These are phyloP conservation scores for Chiua virens DNA, from an alignment of 768 basidiomycete species.

Conservation along the genomic window DNA sequence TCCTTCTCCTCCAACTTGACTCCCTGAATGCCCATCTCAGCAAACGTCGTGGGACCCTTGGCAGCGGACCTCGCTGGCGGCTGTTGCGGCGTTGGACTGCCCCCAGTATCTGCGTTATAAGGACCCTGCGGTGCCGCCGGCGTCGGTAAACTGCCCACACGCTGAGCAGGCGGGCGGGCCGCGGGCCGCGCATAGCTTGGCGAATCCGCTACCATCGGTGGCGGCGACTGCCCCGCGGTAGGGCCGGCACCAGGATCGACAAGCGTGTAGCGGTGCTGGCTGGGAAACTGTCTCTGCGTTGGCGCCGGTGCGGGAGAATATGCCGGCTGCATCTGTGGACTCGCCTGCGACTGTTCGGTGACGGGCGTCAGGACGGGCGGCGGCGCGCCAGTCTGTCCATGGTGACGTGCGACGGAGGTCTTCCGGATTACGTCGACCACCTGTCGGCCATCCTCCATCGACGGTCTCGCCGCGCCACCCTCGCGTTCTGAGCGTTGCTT, in stretches of 20 bases:
- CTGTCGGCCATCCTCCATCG: constrained; percentile 37
- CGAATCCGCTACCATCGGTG: constrained; percentile 13
- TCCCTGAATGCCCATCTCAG: constrained; percentile 89
- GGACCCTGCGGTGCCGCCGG: constrained; percentile 11
- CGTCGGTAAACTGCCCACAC: constrained; percentile 19
- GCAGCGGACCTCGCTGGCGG: constrained; percentile 5
- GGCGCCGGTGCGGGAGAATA: not conserved
- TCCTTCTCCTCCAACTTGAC: constrained; percentile 78
- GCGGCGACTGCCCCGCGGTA: constrained; percentile 7
- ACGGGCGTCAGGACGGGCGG: constrained; percentile 9
- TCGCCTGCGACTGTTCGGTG: constrained; percentile 12
- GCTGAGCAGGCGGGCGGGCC: constrained; percentile 34
- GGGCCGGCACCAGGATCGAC: constrained; percentile 38
- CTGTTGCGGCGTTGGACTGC: not conserved
- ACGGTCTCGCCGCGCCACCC: constrained; percentile 6
- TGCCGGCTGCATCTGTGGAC: constrained; percentile 6
- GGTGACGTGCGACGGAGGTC: constrained; percentile 39
- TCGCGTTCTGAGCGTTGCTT: constrained; percentile 49
- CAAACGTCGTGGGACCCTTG: constrained; percentile 74
- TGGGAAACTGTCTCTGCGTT: constrained; percentile 29
- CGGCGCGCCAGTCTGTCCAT: constrained; percentile 9
- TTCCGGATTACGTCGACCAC: constrained; percentile 58
- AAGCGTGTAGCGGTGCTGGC: constrained; percentile 48
- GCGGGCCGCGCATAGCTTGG: constrained; percentile 29
- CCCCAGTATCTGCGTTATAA: not conserved